Conservation (phyloP, 345 rosid species). For the Eucalyptus curtisii region DNA sequence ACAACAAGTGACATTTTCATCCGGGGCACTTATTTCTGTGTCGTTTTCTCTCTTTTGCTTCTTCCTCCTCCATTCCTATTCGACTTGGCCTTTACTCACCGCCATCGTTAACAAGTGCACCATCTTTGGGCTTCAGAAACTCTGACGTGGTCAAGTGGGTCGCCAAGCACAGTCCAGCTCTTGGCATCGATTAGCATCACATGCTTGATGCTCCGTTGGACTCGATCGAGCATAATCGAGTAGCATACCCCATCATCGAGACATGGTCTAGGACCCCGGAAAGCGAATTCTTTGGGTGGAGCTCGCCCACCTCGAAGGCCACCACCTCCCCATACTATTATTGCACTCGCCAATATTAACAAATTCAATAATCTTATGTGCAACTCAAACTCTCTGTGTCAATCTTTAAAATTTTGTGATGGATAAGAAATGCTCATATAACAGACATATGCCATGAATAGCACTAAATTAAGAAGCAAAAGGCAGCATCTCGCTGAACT, state of each 20-base stretch:
- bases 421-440: background rate
- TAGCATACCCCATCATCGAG: conserved; percentile 77
- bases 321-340: background rate
- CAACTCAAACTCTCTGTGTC: background rate
- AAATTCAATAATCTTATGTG: background rate
- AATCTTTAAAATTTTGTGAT: background rate
- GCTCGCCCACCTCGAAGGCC: background rate
- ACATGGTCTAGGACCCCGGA: conserved; percentile 62
- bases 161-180: conserved; percentile 32
- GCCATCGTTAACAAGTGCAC: conserved; percentile 21
- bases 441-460: no score
- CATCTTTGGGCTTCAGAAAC: conserved; percentile 38
- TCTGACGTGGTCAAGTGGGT: conserved; percentile 60
- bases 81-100: background rate
- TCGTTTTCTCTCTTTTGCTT: background rate
- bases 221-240: conserved; percentile 73
- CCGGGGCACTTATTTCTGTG: background rate
- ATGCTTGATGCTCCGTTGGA: conserved; percentile 61
- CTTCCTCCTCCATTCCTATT: conserved; percentile 7
- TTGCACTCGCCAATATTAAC: background rate
- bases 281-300: conserved; percentile 59
- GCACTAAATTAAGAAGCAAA: background rate
- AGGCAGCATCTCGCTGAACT: background rate
- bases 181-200: conserved; percentile 50
- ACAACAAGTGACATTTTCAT: background rate